Percentiles rank a stretch among this genome's conserved stretches.
phyloP scores from a whole-genome alignment of 305 asterid genomes.

The Euphrasia arctica region DNA sequence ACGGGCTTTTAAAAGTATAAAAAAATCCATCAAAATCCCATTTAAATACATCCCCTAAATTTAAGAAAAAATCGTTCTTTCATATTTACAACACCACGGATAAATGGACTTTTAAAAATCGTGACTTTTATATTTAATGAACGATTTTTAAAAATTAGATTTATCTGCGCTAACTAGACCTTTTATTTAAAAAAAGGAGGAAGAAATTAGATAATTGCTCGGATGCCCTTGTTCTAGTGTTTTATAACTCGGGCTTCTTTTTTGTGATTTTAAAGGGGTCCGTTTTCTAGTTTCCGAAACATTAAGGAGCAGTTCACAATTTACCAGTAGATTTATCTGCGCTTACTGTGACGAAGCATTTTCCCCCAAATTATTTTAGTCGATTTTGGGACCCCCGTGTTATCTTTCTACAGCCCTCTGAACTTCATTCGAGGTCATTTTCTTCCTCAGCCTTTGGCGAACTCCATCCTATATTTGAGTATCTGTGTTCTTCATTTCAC shows the following conservation, averaged over 20 bases:
- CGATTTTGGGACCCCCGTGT: conserved; percentile 13
- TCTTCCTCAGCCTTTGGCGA: not conserved
- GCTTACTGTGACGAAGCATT: not conserved
- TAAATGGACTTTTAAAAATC: no score
- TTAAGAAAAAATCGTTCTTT: no score
- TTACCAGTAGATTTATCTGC: not conserved
- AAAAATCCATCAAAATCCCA: no score
- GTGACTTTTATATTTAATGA: no score
- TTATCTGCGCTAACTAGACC: no score
- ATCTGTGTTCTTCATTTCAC: conserved; percentile 16
- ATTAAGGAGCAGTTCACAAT: conserved; percentile 17
- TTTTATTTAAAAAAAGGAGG: no score
- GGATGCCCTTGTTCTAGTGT: conserved; percentile 23
- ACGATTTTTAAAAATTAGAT: no score
- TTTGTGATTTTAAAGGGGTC: conserved; percentile 10
- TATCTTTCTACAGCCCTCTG: conserved; percentile 20
- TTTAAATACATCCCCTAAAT: no score
- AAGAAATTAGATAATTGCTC: conserved; percentile 20
- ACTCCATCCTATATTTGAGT: conserved; percentile 11
- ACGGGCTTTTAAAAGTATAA: no score
- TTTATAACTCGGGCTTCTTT: not conserved
- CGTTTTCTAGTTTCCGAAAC: conserved; percentile 13
- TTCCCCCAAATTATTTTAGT: conserved; percentile 16
- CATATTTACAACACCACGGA: no score
- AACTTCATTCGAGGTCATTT: conserved; percentile 1